A percentile compares a stretch with the other conserved stretches of the same genome.
Conservation (phyloP, 2,329 filamentous ascomycete species). For the Neophaeococcomyces mojaviensis region DNA sequence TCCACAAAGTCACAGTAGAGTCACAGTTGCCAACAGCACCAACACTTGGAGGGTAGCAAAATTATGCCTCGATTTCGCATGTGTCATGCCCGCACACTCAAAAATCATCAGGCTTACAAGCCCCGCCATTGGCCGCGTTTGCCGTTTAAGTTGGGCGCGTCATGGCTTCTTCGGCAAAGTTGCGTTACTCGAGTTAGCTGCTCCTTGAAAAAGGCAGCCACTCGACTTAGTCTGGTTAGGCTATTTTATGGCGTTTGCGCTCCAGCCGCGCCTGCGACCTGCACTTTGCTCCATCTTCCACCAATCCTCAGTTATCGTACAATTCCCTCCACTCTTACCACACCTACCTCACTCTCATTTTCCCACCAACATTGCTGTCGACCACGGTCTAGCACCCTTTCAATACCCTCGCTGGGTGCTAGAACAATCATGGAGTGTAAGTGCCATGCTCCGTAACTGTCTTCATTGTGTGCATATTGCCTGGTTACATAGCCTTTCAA, state of each 20-base stretch:
- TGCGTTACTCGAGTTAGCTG: too few relatives aligned
- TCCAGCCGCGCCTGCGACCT: conserved; percentile 25
- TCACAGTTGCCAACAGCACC: neutral
- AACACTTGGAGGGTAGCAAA: neutral
- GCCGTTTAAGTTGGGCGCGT: too few relatives aligned
- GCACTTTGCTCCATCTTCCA: conserved; percentile 29
- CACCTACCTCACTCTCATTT: neutral
- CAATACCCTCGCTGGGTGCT: conserved; percentile 2
- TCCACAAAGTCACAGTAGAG: neutral
- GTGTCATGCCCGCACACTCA: too few relatives aligned
- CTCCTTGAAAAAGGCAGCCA: conserved; percentile 19
- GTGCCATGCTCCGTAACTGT: neutral
- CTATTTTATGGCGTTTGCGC: conserved; percentile 5
- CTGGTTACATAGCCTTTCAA: neutral
- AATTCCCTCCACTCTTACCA: neutral
- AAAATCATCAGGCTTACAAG: too few relatives aligned
- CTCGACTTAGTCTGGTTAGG: conserved; percentile 23
- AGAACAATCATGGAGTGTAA: conserved; percentile 8
- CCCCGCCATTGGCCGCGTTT: too few relatives aligned
- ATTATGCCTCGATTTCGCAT: neutral
- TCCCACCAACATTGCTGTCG: neutral
- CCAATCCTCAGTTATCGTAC: neutral
- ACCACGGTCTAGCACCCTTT: conserved; percentile 9
- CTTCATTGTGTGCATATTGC: neutral
- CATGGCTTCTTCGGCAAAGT: too few relatives aligned